Base-by-base conservation (phyloP, 441 rosid species). In the California macrophylla region DNA sequence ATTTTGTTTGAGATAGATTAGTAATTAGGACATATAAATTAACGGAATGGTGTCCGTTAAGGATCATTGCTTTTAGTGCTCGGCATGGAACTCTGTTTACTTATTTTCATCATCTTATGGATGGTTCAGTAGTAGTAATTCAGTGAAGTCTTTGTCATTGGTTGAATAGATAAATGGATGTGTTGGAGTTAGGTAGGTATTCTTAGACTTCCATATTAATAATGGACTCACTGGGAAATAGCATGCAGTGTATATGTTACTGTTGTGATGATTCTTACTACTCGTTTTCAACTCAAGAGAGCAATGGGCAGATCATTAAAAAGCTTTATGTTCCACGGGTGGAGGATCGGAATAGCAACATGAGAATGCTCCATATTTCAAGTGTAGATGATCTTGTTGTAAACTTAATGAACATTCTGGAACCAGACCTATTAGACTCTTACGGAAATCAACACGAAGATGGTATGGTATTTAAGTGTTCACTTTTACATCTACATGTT, bases 341-440 rank as follows among this genome's bases (percentile, higher is more conserved):
- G 72, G 82, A 76, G 76, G 87, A 82, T 71, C 78, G 42, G 72
- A 82, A 76, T 68, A 80, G 85, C 76, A 77, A 82, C 80, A 84
- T 84, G 87, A 77, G 77, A 73, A 84, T 84, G 87, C 81, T 82
- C 52, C 75, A 47, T 70, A 76, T 84, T 63, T 80, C 87, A 36
- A 42, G 76, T 66, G 74, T 76, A 3, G 21, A 73, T 2, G 80
- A 78, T 72, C 81, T 84, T 25, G 71, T 75, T 25, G 69, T 54
- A 30, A 82, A 71, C 60, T 84, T 84, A 3, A 78, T 82, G 87
- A 74, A 80, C 47, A 80, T 84, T 38, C 69, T 84, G 70, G 85
- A 84, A 75, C 87, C 85, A 23, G 73, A 79, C 30, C 52, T 71
- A 0, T 36, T 75, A 24, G 84, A 82, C 73, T 72, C 80, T 62